Evolutionary conservation across 2,329 filamentous ascomycete species (phyloP).

Genomic region (Ophiostoma quercus): DNA sequence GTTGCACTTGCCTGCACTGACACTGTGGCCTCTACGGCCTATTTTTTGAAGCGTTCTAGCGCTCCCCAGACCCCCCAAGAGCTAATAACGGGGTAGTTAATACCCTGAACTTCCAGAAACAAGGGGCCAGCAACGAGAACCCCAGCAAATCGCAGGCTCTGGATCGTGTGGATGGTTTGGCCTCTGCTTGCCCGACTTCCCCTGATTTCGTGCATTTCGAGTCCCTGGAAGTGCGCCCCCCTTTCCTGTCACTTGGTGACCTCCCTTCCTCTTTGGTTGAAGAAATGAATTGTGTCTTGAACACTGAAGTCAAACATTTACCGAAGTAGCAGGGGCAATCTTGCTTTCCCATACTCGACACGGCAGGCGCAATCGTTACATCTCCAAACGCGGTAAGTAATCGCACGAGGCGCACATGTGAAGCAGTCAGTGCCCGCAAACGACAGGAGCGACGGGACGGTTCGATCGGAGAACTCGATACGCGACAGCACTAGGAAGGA

Average conservation of each 20-base stretch:
- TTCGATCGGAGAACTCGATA: not conserved
- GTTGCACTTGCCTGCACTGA: constrained; percentile 20
- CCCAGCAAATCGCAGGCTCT: not conserved
- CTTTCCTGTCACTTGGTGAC: not conserved
- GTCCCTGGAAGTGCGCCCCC: not conserved
- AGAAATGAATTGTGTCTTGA: not conserved
- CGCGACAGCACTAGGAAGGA: not conserved
- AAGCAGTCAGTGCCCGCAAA: not conserved
- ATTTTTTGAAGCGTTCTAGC: not conserved
- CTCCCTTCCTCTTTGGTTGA: not conserved
- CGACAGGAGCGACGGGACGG: not conserved
- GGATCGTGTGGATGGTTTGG: not conserved
- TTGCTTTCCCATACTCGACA: not conserved
- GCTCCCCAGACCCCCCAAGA: not conserved
- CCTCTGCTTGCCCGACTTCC: constrained; percentile 4
- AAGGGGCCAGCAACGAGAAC: not conserved
- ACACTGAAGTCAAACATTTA: not conserved
- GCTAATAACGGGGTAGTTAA: not conserved
- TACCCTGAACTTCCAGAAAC: not conserved
- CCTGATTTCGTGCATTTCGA: not conserved
- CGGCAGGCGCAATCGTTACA: not conserved
- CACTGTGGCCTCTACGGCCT: constrained; percentile 23
- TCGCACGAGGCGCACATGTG: not conserved
- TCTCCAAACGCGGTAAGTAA: not conserved
- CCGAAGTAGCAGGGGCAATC: not conserved